phyloP scores from a whole-genome alignment of 2,329 filamentous ascomycete genomes.

The Cytospora chrysosperma region DNA sequence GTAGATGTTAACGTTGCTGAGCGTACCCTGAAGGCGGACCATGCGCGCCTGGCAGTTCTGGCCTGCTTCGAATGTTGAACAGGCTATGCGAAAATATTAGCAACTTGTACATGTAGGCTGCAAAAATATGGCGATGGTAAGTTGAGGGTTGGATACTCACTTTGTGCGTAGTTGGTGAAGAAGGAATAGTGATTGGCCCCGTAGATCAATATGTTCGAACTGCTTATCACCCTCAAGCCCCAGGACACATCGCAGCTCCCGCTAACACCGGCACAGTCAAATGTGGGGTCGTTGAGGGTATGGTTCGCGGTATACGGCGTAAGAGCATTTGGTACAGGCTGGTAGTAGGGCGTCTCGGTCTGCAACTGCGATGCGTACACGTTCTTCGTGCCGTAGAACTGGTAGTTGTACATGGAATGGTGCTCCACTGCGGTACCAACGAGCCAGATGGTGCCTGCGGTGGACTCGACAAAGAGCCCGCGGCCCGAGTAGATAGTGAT shows the following conservation, averaged over 20 bases:
- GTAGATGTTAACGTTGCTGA: slow-evolving; percentile 39
- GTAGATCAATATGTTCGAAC: slow-evolving; percentile 55
- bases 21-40: slow-evolving; percentile 32
- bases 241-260: slow-evolving; percentile 56
- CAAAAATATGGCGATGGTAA: too few species aligned
- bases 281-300: slow-evolving; percentile 52
- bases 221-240: slow-evolving; percentile 62
- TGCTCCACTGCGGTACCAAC: slow-evolving; percentile 67
- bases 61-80: slow-evolving; percentile 44
- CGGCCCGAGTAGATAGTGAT: slow-evolving; percentile 52
- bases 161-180: slow-evolving; percentile 57
- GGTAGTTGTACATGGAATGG: slow-evolving; percentile 65
- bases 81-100: slow-evolving; percentile 30
- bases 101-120: not conserved
- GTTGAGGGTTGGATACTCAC: not conserved
- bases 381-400: slow-evolving; percentile 59
- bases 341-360: slow-evolving; percentile 71
- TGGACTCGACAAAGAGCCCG: slow-evolving; percentile 48
- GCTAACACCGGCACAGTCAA: slow-evolving; percentile 39
- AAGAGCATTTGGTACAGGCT: slow-evolving; percentile 60
- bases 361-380: slow-evolving; percentile 65
- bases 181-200: slow-evolving; percentile 68
- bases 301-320: slow-evolving; percentile 51
- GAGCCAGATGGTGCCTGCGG: slow-evolving; percentile 54
- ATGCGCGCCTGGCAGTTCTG: slow-evolving; percentile 49